Conservation (phyloP, 2,329 filamentous ascomycete genomes). For the Gaeumannomyces sp. region DNA sequence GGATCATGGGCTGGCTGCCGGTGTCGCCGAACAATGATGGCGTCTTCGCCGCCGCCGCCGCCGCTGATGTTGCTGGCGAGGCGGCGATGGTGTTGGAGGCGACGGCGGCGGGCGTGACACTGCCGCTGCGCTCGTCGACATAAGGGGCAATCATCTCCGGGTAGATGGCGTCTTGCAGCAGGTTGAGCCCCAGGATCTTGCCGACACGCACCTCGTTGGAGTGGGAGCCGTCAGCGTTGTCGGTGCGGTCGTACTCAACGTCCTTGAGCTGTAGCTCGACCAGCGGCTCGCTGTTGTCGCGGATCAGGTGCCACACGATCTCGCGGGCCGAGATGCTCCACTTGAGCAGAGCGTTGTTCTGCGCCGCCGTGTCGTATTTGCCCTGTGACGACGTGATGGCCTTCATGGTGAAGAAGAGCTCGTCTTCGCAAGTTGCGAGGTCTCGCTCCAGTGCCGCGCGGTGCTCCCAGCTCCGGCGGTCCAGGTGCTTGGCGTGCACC, state of each 20-base stretch:
- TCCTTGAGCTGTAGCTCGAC: conserved; percentile 90
- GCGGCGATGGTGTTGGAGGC: background rate
- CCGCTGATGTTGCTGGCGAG: background rate
- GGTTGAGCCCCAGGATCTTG: conserved; percentile 80
- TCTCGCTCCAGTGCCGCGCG: conserved; percentile 84
- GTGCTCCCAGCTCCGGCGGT: conserved; percentile 87
- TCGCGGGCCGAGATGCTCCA: conserved; percentile 94
- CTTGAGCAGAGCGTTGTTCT: conserved; percentile 73
- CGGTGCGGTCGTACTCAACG: conserved; percentile 87
- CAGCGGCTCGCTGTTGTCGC: conserved; percentile 77
- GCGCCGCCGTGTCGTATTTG: conserved; percentile 66
- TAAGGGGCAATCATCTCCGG: conserved; percentile 95
- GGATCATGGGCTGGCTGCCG: conserved; percentile 71
- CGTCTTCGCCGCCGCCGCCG: background rate
- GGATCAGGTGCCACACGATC: conserved; percentile 95
- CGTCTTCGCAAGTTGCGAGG: conserved; percentile 83
- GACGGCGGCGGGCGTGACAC: conserved; percentile 32
- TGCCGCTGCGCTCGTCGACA: conserved; percentile 54
- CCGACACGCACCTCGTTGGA: conserved; percentile 87
- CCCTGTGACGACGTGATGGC: conserved; percentile 85
- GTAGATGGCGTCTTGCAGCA: conserved; percentile 85
- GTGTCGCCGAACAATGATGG: conserved; percentile 15
- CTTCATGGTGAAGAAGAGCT: conserved; percentile 99
- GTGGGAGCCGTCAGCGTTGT: conserved; percentile 96
- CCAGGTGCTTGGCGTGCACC: conserved; percentile 79